Percentiles rank a stretch among this genome's conserved stretches.
phyloP scores from a whole-genome alignment of 176 grass and related monocot species.

The Avena sativa region DNA sequence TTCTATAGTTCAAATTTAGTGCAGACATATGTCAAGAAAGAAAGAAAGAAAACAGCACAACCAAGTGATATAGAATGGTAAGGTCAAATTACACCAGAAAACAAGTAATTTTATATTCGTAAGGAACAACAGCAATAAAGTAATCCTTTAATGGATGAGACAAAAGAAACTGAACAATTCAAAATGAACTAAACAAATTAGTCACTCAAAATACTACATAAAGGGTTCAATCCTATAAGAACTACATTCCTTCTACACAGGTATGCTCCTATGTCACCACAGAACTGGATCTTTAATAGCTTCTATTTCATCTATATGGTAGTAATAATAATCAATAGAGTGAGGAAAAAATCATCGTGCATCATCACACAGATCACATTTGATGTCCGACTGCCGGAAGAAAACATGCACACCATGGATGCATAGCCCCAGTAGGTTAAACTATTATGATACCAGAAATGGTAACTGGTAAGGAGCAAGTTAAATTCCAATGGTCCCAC shows the following conservation, averaged over 20 bases:
- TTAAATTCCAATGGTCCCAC: background rate
- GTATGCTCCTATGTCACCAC: background rate
- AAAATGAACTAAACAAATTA: background rate
- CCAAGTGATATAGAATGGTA: constrained; percentile 8
- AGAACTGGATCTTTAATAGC: background rate
- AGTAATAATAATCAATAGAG: background rate
- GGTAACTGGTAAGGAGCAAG: background rate
- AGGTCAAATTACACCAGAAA: constrained; percentile 6
- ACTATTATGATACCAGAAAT: background rate
- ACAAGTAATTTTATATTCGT: background rate
- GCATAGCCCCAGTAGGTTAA: background rate
- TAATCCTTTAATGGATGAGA: background rate
- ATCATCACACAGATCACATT: background rate
- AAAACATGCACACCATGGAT: background rate
- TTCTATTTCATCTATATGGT: background rate
- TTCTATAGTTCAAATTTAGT: constrained; percentile 6
- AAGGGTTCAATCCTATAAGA: constrained; percentile 5
- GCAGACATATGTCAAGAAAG: background rate
- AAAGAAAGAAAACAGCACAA: background rate
- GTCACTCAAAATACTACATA: constrained; percentile 7
- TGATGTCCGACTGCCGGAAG: background rate
- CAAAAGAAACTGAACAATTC: background rate
- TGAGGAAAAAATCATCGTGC: constrained; percentile 16
- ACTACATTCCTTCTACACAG: constrained; percentile 5
- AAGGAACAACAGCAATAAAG: background rate